phyloP scores from a whole-genome alignment of 192 early-diverging fungal species.

The Cladochytrium replicatum region DNA sequence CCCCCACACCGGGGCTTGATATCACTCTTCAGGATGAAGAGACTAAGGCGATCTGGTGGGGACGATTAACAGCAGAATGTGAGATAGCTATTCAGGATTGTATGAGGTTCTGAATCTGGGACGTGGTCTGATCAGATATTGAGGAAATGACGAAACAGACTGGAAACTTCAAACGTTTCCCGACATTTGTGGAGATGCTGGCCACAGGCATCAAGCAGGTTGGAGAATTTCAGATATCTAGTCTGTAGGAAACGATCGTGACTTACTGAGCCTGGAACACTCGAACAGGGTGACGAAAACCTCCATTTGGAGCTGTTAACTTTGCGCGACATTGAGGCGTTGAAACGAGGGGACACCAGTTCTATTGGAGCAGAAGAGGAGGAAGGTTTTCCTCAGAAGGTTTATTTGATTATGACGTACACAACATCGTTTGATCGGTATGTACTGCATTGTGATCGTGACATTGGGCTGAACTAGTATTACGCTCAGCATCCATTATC shows the following conservation, averaged over 20 bases:
- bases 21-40: no score
- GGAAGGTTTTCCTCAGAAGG: constrained; percentile 8
- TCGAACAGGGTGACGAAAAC: not conserved
- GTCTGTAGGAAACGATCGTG: not conserved
- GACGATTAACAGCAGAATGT: no score
- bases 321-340: constrained; percentile 13
- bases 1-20: no score
- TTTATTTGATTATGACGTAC: constrained; percentile 43
- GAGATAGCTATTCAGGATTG: no score
- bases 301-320: constrained; percentile 17
- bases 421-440: constrained; percentile 40
- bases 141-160: constrained; percentile 45
- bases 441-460: not conserved
- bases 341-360: constrained; percentile 1
- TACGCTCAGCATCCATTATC: constrained; percentile 38
- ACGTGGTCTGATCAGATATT: no score
- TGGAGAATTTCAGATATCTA: not conserved
- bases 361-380: constrained; percentile 18
- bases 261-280: not conserved
- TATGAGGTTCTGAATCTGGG: no score
- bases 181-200: constrained; percentile 44
- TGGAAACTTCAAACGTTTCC: constrained; percentile 47
- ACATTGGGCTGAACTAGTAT: not conserved
- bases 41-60: no score
- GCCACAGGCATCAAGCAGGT: constrained; percentile 22